These are phyloP conservation scores for Colletotrichum plurivorum DNA, from an alignment of 2,329 filamentous ascomycete genomes.

Conservation along the genomic window DNA sequence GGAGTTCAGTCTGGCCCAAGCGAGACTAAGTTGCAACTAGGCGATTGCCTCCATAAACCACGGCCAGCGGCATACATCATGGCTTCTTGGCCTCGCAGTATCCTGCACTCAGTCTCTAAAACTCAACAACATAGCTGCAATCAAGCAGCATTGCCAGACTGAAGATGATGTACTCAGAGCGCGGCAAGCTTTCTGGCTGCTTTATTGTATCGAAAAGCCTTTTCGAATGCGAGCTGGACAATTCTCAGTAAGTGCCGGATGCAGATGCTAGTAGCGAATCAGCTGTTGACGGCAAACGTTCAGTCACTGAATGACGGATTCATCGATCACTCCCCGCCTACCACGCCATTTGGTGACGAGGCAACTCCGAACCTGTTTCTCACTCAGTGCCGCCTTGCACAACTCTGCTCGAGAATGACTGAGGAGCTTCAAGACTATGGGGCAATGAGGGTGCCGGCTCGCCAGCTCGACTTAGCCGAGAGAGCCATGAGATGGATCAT, in stretches of 20 bases:
- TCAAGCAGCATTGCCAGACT: neutral
- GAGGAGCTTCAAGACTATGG: neutral
- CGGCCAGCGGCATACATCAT: neutral
- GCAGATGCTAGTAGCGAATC: fast-evolving
- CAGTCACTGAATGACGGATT: conserved; percentile 5
- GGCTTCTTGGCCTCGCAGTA: neutral
- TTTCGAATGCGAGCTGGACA: neutral
- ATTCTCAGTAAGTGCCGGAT: neutral
- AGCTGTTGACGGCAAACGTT: neutral
- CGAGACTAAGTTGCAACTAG: neutral
- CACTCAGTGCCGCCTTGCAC: neutral
- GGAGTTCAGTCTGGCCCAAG: neutral
- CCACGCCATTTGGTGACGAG: neutral
- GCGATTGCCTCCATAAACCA: neutral
- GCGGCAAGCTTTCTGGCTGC: conserved; percentile 1
- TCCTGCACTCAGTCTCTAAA: conserved; percentile 2
- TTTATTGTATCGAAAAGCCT: conserved; percentile 1
- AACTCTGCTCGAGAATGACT: neutral
- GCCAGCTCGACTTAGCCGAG: neutral
- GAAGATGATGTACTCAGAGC: neutral
- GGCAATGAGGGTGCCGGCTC: too few species aligned
- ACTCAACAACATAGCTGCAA: neutral
- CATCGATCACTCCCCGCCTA: neutral
- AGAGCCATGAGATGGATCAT: neutral
- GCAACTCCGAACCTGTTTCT: neutral